Conservation (phyloP, 176 grass and related monocot genomes). For the Themeda triandra region DNA sequence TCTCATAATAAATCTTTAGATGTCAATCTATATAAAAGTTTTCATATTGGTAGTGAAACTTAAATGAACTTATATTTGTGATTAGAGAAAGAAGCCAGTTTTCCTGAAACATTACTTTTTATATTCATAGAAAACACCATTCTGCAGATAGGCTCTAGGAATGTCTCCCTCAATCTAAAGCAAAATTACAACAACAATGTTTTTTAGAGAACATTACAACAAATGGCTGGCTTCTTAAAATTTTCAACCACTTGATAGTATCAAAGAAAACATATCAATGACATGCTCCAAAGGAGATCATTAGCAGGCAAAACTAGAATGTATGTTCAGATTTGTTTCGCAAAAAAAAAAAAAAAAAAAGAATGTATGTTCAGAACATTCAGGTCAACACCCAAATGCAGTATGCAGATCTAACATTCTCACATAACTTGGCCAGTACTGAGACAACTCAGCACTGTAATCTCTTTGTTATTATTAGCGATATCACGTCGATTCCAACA, state of each 20-base stretch:
- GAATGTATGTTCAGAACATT: not conserved
- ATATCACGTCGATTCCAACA: not conserved
- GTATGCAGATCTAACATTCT: not conserved
- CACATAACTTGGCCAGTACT: not conserved
- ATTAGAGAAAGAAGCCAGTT: not conserved
- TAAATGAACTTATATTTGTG: not conserved
- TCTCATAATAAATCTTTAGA: not conserved
- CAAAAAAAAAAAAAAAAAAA: too few relatives aligned
- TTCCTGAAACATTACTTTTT: not conserved
- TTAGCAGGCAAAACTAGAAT: not conserved
- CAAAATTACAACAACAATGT: conserved; percentile 3
- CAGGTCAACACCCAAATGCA: not conserved
- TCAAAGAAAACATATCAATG: not conserved
- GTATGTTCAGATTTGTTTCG: not conserved
- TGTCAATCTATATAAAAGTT: not conserved
- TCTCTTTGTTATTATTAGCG: not conserved
- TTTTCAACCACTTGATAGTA: not conserved
- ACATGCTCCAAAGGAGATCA: not conserved
- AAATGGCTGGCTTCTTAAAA: not conserved
- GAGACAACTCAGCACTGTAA: not conserved
- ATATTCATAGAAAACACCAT: not conserved
- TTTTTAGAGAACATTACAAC: too few relatives aligned
- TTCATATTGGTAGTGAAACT: not conserved
- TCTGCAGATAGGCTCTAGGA: not conserved
- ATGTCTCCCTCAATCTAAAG: not conserved